Evolutionary conservation across 805 yeast genomes (phyloP), one percentile per base, ranked within the genome.

Genomic region (Pichia nakasei): DNA sequence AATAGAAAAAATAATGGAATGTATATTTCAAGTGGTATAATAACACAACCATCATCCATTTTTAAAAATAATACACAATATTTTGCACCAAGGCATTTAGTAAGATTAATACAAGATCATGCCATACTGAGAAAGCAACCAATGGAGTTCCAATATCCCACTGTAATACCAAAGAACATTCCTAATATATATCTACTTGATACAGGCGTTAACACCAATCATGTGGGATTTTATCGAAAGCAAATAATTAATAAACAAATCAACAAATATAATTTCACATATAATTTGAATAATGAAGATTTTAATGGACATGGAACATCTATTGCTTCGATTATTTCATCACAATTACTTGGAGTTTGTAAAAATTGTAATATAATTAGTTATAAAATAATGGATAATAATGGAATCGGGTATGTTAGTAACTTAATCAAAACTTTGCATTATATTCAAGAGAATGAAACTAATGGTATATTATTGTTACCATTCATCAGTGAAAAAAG

Each of bases 261-360:
- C 12, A 57, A 22, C 5, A 22, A 36, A 13, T 12, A 24, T 24
- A 36, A 17, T n/a, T 9, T 36, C 5, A 36, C 12, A 11, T 3
- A 29, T 29, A 36, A 24, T 9, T 11, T 12, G 6, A 26, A 36
- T 13, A 22, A 35, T 6, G 55, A 52, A 8, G 67, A 64, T 36
- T 53, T 54, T 13, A 65, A 73, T 55, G 80, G 78, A 4, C 82
- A 76, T 54, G 82, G 82, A 1, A 73, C 80, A 1, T 76, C 73
- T 38, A 68, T 76, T 20, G 80, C 82, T 0, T 80, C 80, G 3
- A 58, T 75, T 9, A 60, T 74, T 35, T 78, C 76, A 0, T 69
- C 79, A 1, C 64, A 64, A 33, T 60, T 73, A 0, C 74, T 63
- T 53, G 82, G 82, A 3, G 76, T 73, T 20, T 69, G 80, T 20